Conservation (phyloP, 2,329 filamentous ascomycete genomes). For the Aspergillus texensis region DNA sequence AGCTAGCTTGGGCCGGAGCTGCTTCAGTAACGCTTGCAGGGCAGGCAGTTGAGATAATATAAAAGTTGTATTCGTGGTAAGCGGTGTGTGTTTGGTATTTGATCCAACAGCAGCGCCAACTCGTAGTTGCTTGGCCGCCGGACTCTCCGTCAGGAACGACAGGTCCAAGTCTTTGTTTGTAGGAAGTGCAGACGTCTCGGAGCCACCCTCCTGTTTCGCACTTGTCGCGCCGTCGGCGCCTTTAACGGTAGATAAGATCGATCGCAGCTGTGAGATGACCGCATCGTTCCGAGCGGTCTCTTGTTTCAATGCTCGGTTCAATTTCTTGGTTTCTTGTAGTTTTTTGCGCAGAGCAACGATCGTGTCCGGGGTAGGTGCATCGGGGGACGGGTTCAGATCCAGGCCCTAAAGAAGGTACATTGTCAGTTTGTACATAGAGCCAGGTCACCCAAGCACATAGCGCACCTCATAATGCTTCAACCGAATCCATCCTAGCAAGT, state of each 20-base stretch:
- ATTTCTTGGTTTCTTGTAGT: slow-evolving; percentile 74
- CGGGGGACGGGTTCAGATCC: slow-evolving; percentile 32
- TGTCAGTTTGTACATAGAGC: neutral
- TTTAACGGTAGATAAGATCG: slow-evolving; percentile 51
- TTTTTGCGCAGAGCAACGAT: slow-evolving; percentile 73
- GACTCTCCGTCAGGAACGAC: slow-evolving; percentile 59
- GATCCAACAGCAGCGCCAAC: slow-evolving; percentile 43
- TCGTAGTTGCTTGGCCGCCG: slow-evolving; percentile 50
- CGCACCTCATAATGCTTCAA: slow-evolving; percentile 78
- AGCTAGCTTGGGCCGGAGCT: slow-evolving; percentile 66
- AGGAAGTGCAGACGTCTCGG: slow-evolving; percentile 25
- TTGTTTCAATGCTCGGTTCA: slow-evolving; percentile 69
- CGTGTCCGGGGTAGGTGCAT: slow-evolving; percentile 64
- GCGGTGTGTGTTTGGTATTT: slow-evolving; percentile 38
- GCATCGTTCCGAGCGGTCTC: slow-evolving; percentile 74
- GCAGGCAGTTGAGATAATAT: slow-evolving; percentile 81
- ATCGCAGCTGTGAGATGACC: slow-evolving; percentile 66
- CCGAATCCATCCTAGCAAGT: slow-evolving; percentile 75
- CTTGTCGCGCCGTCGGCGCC: slow-evolving; percentile 14
- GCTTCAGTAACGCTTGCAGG: slow-evolving; percentile 69
- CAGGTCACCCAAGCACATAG: slow-evolving; percentile 30
- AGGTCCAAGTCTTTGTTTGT: slow-evolving; percentile 42
- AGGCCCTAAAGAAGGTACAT: slow-evolving; percentile 35
- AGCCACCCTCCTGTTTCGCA: slow-evolving; percentile 20
- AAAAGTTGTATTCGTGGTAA: slow-evolving; percentile 62